Conservation (phyloP, 2,329 filamentous ascomycete species). For the Pseudopithomyces maydicus region DNA sequence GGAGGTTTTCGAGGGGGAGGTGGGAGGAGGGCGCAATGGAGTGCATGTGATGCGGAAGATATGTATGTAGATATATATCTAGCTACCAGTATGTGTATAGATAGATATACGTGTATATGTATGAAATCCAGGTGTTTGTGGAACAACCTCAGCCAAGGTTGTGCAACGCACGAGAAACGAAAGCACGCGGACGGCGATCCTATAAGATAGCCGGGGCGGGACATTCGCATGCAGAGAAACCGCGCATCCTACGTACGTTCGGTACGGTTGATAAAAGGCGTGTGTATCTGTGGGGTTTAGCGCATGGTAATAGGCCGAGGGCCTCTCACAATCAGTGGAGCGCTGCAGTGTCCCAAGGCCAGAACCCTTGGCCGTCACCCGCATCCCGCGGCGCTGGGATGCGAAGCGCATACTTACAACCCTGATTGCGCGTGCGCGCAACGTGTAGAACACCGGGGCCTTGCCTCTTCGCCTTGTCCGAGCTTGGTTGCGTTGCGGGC, state of each 20-base stretch:
- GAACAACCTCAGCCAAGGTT: no score
- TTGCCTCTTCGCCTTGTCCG: slow-evolving; percentile 1
- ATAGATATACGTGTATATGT: not conserved
- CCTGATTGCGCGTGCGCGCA: not conserved
- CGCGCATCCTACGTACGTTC: not conserved
- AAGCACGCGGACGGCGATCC: no score
- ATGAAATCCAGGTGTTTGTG: no score
- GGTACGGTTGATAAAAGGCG: slow-evolving; percentile 27
- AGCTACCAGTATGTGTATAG: slow-evolving; percentile 3
- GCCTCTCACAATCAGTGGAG: slow-evolving; percentile 10
- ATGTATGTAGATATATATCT: no score
- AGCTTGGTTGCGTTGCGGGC: not conserved
- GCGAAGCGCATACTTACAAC: slow-evolving; percentile 2
- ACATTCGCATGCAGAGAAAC: no score
- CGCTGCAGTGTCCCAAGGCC: slow-evolving; percentile 12
- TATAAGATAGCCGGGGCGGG: no score
- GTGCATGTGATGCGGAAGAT: slow-evolving; percentile 33
- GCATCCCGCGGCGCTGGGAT: slow-evolving; percentile 9
- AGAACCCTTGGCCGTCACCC: slow-evolving; percentile 15
- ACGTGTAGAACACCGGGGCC: slow-evolving; percentile 1
- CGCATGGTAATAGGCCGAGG: slow-evolving; percentile 11
- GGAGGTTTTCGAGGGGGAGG: slow-evolving; percentile 41
- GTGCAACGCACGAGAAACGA: no score
- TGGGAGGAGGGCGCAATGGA: slow-evolving; percentile 40
- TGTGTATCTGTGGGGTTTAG: slow-evolving; percentile 24